These are phyloP conservation scores for Aspergillus sergii DNA, from an alignment of 2,329 filamentous ascomycete genomes.

Conservation along the genomic window DNA sequence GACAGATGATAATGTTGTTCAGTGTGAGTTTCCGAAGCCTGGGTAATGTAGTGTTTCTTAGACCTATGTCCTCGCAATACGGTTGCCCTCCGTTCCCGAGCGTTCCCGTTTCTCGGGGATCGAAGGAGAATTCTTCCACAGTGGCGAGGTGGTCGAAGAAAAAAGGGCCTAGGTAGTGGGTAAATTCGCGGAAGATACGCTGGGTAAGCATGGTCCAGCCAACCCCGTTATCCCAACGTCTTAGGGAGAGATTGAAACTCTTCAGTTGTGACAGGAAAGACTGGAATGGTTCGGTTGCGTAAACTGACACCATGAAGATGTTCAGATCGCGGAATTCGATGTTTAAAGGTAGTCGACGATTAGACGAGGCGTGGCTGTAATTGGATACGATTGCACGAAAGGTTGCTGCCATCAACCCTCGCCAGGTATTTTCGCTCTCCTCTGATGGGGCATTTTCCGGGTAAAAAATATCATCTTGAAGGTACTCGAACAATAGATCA, in stretches of 20 bases:
- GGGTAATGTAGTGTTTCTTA: neutral
- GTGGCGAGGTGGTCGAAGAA: slow-evolving; percentile 2
- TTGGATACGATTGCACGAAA: slow-evolving; percentile 4
- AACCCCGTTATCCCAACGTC: slow-evolving; percentile 1
- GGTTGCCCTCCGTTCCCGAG: neutral
- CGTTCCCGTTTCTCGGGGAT: neutral
- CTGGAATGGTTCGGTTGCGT: neutral
- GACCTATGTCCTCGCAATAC: neutral
- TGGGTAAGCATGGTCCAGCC: slow-evolving; percentile 4
- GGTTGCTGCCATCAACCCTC: neutral
- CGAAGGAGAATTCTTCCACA: slow-evolving; percentile 1
- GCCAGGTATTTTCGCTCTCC: neutral
- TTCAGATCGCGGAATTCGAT: neutral
- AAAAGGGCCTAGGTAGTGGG: slow-evolving; percentile 1
- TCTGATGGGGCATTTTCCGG: neutral
- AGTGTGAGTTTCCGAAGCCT: neutral
- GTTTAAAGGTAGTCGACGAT: neutral
- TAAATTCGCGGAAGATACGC: neutral
- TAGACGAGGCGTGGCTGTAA: neutral
- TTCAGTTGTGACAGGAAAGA: neutral
- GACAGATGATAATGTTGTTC: neutral
- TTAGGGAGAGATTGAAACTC: neutral
- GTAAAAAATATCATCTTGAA: neutral
- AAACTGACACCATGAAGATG: neutral
- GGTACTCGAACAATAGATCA: neutral